Evolutionary conservation across 345 rosid species (phyloP), one percentile per base, ranked within the genome.

Genomic region (Citrus australasica): DNA sequence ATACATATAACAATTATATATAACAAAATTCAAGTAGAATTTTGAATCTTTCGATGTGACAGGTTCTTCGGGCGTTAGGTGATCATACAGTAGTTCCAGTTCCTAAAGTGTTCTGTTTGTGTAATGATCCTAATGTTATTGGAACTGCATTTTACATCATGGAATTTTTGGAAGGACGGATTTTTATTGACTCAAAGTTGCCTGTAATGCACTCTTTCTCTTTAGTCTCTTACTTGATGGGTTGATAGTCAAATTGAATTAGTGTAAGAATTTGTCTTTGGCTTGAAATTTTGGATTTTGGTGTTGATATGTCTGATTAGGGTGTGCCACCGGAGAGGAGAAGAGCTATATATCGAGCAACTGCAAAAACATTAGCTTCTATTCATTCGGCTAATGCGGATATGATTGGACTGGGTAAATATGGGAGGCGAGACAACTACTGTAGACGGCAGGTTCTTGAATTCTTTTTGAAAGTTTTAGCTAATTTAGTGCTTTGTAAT

Each of bases 111-210:
- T 91, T 87, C 78, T 94, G 95, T 83, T 85, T 92, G 68, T 96
- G 99, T 80, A 82, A 79, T 30, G 97, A 94, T 83, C 82, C 90
- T 0, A 73, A 76, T 69, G 88, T 96, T 6, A 89, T 96, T 73
- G 99, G 97, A 69, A 92, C 99, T 71, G 85, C 89, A 19, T 96
- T 96, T 85, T 96, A 96, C 87, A 91, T 96, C 77, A 96, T 96
- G 99, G 99, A 96, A 85, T 91, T 83, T 74, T 84, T 96, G 88
- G 97, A 96, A 87, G 99, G 98, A 3, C 89, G 98, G 28, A 90
- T 96, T 62, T 96, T 90, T 77, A 48, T 92, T 9, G 97, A 96
- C 78, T 92, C 93, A 0, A 81, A 80, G 77, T 86, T 96, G 69
- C 95, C 89, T 66, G 97, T 96, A 85, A 48, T 11, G 51, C 16